These are phyloP conservation scores for Cardamine chenopodiifolia DNA, from an alignment of 345 rosid species.

Conservation along the genomic window DNA sequence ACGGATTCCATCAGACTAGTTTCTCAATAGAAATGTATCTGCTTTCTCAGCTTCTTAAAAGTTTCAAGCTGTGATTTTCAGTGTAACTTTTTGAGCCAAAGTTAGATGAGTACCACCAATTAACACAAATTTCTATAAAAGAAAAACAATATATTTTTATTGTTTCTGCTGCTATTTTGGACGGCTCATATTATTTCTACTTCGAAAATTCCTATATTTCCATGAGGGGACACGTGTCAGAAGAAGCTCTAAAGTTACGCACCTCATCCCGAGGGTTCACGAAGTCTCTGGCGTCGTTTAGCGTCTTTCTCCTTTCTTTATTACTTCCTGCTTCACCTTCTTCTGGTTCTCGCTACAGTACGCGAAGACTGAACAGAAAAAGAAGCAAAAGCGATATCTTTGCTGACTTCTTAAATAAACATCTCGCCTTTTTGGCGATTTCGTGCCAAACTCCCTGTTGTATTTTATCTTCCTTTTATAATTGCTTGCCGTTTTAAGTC, in stretches of 20 bases:
- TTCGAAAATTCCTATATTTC: background rate
- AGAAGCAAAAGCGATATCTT: slow-evolving; percentile 19
- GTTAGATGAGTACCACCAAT: background rate
- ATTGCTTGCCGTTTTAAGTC: slow-evolving; percentile 1
- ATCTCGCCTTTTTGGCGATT: slow-evolving; percentile 20
- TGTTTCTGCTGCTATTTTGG: background rate
- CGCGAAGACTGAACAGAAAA: background rate
- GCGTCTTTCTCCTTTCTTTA: slow-evolving; percentile 21
- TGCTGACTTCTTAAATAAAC: slow-evolving; percentile 45
- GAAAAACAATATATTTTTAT: no score
- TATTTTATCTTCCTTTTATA: background rate
- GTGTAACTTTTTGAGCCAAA: background rate
- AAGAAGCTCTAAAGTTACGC: background rate
- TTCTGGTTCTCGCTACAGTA: slow-evolving; percentile 13
- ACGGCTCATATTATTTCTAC: slow-evolving; percentile 27
- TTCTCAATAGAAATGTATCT: background rate
- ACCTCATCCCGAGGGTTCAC: slow-evolving; percentile 43
- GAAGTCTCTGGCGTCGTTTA: slow-evolving; percentile 44
- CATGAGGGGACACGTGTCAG: slow-evolving; percentile 33
- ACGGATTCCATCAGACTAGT: background rate
- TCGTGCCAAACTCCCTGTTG: background rate
- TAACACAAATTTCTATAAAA: background rate
- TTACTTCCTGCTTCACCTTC: slow-evolving; percentile 13
- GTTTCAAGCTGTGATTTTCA: slow-evolving; percentile 7
- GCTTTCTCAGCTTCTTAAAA: background rate